These are phyloP conservation scores for Hirsutella minnesotensis DNA, from an alignment of 2,329 filamentous ascomycete genomes.

Conservation along the genomic window DNA sequence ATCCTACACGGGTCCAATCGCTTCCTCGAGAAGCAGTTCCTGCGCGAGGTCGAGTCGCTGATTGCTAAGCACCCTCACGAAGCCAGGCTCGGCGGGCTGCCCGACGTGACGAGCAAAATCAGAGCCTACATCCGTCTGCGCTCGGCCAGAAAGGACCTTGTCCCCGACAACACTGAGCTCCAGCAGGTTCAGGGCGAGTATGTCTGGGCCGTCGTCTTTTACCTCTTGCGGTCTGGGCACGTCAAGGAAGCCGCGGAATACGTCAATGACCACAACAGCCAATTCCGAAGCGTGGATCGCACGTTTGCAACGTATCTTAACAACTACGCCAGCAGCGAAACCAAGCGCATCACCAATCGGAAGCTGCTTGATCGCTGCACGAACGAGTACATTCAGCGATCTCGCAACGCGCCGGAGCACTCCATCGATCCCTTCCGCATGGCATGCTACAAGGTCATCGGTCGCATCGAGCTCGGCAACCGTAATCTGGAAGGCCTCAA, in stretches of 20 bases:
- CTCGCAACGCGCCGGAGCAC: constrained; percentile 73
- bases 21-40: constrained; percentile 74
- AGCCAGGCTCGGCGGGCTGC: constrained; percentile 79
- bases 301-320: constrained; percentile 83
- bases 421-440: constrained; percentile 90
- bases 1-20: constrained; percentile 70
- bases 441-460: constrained; percentile 96
- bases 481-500: constrained; percentile 51
- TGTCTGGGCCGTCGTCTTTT: constrained; percentile 91
- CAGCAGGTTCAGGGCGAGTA: constrained; percentile 73
- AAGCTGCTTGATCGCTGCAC: constrained; percentile 80
- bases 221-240: constrained; percentile 75
- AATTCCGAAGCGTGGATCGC: constrained; percentile 83
- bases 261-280: constrained; percentile 64
- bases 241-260: constrained; percentile 77
- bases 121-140: constrained; percentile 83
- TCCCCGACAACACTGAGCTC: constrained; percentile 67
- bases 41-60: constrained; percentile 61
- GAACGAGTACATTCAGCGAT: constrained; percentile 77
- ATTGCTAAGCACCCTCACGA: constrained; percentile 79
- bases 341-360: constrained; percentile 59
- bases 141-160: constrained; percentile 69
- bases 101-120: constrained; percentile 80
- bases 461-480: constrained; percentile 58
- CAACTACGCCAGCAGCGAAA: constrained; percentile 65